Base-by-base conservation (phyloP, 495 filamentous ascomycete genomes). In the Penicillium coffeae region DNA sequence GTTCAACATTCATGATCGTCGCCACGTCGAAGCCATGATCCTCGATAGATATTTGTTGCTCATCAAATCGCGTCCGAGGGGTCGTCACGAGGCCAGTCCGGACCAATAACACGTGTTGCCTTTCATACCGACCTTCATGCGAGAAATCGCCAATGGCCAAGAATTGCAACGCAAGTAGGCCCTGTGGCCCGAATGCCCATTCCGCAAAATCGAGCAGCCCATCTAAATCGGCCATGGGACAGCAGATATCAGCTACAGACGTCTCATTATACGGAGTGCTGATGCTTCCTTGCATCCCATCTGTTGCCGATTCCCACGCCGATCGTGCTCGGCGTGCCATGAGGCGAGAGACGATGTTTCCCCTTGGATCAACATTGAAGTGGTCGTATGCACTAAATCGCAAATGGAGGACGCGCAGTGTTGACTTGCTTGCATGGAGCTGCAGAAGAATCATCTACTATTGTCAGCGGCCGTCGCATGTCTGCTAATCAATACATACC, bases 141-240 rank as follows among this genome's bases (percentile, higher is more conserved):
- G 52, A 51, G 33, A 55, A 51, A 35, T 55, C 52, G 12, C 52
- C 52, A 27, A 55, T 48, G 2, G 52, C 52, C 14, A 55, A 38
- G 21, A 48, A 33, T 15, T 39, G 21, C 18, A 55, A 21, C 1
- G 4, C 19, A 1, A 40, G 43, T 13, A 55, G 12, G 21, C 52
- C 52, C 2, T 2, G 35, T 35, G 52, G 52, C 2, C 52, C 52
- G 39, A 55, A 55, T 39, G 48, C 52, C 52, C 48, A 55, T 18
- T 51, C 44, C 13, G 48, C 48, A 42, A 55, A 55, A 1, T 2
- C 2, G 8, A 55, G 3, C 21, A 48, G 40, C 33, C 51, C 48
- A 8, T 32, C 18, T 43, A n/a, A n/a, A n/a, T n/a, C n/a, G n/a
- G n/a, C n/a, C n/a, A n/a, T n/a, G n/a, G n/a, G n/a, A n/a, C n/a